phyloP scores from a whole-genome alignment of 2,329 filamentous ascomycete genomes.

The Penicillium sp. region DNA sequence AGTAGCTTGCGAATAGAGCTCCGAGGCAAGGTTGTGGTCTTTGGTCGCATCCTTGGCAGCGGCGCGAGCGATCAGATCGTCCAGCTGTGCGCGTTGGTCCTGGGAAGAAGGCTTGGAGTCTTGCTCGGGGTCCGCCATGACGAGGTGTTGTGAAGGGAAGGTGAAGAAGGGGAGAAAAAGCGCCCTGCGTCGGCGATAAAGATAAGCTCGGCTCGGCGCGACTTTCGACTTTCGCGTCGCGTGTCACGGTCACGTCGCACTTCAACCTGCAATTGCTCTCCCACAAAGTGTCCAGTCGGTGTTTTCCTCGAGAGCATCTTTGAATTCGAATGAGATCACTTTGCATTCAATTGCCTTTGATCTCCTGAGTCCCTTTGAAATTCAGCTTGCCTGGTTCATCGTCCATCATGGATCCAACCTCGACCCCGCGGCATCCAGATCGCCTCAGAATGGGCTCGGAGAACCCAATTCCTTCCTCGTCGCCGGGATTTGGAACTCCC shows the following conservation, averaged over 20 bases:
- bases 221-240: slow-evolving; percentile 18
- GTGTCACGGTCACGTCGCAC: slow-evolving; percentile 6
- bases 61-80: slow-evolving; percentile 72
- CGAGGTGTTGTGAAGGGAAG: slow-evolving; percentile 1
- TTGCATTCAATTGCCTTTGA: too few relatives aligned
- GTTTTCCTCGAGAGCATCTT: too few relatives aligned
- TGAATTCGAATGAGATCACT: too few relatives aligned
- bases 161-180: slow-evolving; percentile 1
- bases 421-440: slow-evolving; percentile 21
- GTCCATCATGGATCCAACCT: slow-evolving; percentile 18
- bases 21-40: slow-evolving; percentile 77
- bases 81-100: slow-evolving; percentile 58
- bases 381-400: background rate
- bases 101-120: slow-evolving; percentile 17
- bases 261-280: background rate
- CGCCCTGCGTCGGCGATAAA: slow-evolving; percentile 5
- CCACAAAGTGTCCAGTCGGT: background rate
- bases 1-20: slow-evolving; percentile 81
- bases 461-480: slow-evolving; percentile 75
- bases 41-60: slow-evolving; percentile 82
- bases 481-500: slow-evolving; percentile 83
- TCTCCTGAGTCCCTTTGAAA: too few relatives aligned
- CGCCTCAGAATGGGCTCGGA: slow-evolving; percentile 25
- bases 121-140: slow-evolving; percentile 24
- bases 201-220: slow-evolving; percentile 15